Percentiles rank a stretch among this genome's conserved stretches.
phyloP scores from a whole-genome alignment of 108 stramenopile genomes.

The Nitzschia putrida region DNA sequence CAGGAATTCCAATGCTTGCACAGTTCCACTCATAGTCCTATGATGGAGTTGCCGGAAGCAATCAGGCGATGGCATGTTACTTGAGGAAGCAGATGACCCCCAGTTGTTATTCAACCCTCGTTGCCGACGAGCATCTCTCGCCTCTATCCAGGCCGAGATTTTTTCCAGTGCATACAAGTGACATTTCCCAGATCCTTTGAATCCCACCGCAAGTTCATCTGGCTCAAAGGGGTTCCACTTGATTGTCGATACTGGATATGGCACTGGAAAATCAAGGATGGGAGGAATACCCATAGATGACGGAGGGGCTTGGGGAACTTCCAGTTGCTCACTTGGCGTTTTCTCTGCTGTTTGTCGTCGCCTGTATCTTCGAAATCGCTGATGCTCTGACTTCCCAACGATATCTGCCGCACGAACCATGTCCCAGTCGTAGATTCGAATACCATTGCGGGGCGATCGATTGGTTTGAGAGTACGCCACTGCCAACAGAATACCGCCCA shows the following conservation, averaged over 20 bases:
- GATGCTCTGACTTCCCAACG: slow-evolving; percentile 11
- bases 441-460: not conserved
- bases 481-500: slow-evolving; percentile 46
- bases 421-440: slow-evolving; percentile 56
- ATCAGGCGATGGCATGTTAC: slow-evolving; percentile 1
- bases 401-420: slow-evolving; percentile 40
- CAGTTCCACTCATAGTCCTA: slow-evolving; percentile 7
- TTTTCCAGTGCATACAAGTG: slow-evolving; percentile 28
- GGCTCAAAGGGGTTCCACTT: slow-evolving; percentile 44
- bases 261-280: slow-evolving; percentile 24
- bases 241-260: slow-evolving; percentile 22
- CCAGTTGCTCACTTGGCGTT: not conserved
- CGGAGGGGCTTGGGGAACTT: not conserved
- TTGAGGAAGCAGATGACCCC: not conserved
- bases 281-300: slow-evolving; percentile 19
- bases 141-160: slow-evolving; percentile 20
- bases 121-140: not conserved
- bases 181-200: slow-evolving; percentile 17
- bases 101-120: not conserved
- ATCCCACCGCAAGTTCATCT: slow-evolving; percentile 44
- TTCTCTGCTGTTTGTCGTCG: not conserved
- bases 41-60: slow-evolving; percentile 2
- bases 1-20: slow-evolving; percentile 15
- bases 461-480: slow-evolving; percentile 18
- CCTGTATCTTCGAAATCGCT: not conserved